A percentile compares a stretch with the other conserved stretches of the same genome.
phyloP scores from a whole-genome alignment of 495 filamentous ascomycete species.

The Penicillium paradoxum region DNA sequence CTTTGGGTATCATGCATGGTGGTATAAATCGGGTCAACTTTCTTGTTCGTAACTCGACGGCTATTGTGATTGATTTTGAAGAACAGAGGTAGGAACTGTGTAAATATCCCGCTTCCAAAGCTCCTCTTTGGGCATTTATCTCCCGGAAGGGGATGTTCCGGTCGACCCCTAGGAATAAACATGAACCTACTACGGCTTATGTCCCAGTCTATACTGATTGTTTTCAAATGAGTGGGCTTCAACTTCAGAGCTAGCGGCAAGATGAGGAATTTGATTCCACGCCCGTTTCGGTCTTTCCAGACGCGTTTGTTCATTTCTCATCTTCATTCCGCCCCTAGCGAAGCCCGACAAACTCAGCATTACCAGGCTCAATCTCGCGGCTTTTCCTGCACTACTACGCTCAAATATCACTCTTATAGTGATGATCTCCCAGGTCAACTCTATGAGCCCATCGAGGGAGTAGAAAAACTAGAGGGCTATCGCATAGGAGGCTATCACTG shows the following conservation, averaged over 20 bases:
- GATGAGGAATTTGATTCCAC: neutral
- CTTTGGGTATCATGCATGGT: slow-evolving; percentile 36
- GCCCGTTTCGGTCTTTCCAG: neutral
- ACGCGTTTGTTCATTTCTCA: neutral
- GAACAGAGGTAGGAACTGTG: no score
- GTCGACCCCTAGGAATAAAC: no score
- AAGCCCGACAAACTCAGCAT: neutral
- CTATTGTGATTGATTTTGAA: slow-evolving; percentile 38
- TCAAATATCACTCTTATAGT: neutral
- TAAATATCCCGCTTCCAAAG: no score
- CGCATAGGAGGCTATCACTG: slow-evolving; percentile 34
- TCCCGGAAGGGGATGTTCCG: no score
- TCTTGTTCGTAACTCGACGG: slow-evolving; percentile 26
- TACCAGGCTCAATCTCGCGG: neutral
- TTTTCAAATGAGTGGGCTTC: neutral
- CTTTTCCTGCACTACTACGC: neutral
- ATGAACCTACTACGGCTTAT: neutral
- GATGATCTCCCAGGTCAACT: neutral
- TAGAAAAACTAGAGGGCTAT: slow-evolving; percentile 27
- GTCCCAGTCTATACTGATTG: neutral
- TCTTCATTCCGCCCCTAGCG: neutral
- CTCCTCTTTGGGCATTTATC: no score
- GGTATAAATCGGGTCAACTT: slow-evolving; percentile 46
- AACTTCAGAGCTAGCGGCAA: neutral
- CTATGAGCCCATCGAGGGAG: slow-evolving; percentile 2